phyloP scores from a whole-genome alignment of 306 rosid species.

The Echinosophora koreensis region DNA sequence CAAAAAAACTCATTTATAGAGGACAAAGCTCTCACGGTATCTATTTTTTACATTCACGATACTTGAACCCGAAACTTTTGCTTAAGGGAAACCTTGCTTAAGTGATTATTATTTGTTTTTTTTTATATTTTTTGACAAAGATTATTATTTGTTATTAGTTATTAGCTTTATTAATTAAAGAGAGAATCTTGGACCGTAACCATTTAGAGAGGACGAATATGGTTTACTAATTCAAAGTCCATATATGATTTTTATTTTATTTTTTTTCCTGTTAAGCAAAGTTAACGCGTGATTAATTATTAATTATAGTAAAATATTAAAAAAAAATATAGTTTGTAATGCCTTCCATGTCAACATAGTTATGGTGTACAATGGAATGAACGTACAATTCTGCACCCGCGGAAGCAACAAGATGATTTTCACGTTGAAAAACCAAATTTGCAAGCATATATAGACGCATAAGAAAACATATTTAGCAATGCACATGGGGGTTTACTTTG shows the following conservation, averaged over 20 bases:
- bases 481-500: not conserved
- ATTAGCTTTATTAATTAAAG: conserved; percentile 21
- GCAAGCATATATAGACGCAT: not conserved
- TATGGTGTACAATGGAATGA: not conserved
- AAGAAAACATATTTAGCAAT: not conserved
- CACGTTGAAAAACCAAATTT: not conserved
- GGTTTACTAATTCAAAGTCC: conserved; percentile 43
- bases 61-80: too few species aligned
- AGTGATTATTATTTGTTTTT: too few species aligned
- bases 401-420: conserved; percentile 22
- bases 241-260: not conserved
- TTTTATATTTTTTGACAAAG: too few species aligned
- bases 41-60: too few species aligned
- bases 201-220: not conserved
- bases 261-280: too few species aligned
- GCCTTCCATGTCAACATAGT: conserved; percentile 14
- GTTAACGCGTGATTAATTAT: too few species aligned
- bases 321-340: not conserved
- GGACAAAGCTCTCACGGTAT: too few species aligned
- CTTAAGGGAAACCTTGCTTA: too few species aligned
- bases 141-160: too few species aligned
- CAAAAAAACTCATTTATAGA: too few species aligned
- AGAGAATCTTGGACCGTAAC: conserved; percentile 22
- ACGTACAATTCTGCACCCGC: not conserved
- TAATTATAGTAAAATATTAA: too few species aligned